phyloP scores from a whole-genome alignment of 192 early-diverging fungal species.

The Thoreauomyces humboldtii region DNA sequence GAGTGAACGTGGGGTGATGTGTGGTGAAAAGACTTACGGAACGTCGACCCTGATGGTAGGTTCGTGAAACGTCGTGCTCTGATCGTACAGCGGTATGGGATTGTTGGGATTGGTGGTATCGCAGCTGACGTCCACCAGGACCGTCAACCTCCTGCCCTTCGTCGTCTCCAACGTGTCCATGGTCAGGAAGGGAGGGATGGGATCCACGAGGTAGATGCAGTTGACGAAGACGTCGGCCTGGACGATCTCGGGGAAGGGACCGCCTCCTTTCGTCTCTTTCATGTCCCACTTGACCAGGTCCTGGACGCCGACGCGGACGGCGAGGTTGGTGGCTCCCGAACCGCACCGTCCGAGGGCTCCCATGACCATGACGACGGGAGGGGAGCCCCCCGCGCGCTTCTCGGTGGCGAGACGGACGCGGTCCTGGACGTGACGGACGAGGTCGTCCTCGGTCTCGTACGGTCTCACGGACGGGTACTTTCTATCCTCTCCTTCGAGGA shows the following conservation, averaged over 20 bases:
- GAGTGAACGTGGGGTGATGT: too few relatives aligned
- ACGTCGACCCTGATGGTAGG: conserved; percentile 71
- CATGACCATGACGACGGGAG: conserved; percentile 93
- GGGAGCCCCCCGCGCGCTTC: conserved; percentile 61
- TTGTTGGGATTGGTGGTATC: conserved; percentile 98
- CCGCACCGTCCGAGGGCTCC: conserved; percentile 96
- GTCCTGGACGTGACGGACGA: conserved; percentile 71
- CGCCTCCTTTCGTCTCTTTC: conserved; percentile 86
- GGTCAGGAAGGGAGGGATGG: conserved; percentile 94
- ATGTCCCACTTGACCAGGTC: conserved; percentile 95
- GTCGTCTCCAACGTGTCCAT: conserved; percentile 72
- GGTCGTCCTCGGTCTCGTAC: conserved; percentile 77
- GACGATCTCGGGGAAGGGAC: conserved; percentile 90
- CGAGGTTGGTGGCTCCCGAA: conserved; percentile 81
- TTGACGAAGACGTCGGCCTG: conserved; percentile 94
- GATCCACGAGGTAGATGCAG: conserved; percentile 92
- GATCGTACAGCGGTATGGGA: conserved; percentile 91
- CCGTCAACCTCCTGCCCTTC: conserved; percentile 64
- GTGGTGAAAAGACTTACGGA: conserved; percentile 35
- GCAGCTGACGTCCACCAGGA: conserved; percentile 92
- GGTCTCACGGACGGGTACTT: conserved; percentile 76
- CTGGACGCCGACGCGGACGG: conserved; percentile 76
- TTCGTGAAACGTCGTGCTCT: conserved; percentile 93
- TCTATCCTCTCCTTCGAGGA: conserved; percentile 33
- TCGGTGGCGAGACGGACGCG: conserved; percentile 19